These are phyloP conservation scores for Saccharomycopsis fibuligera DNA, from an alignment of 805 yeast genomes.

Conservation along the genomic window DNA sequence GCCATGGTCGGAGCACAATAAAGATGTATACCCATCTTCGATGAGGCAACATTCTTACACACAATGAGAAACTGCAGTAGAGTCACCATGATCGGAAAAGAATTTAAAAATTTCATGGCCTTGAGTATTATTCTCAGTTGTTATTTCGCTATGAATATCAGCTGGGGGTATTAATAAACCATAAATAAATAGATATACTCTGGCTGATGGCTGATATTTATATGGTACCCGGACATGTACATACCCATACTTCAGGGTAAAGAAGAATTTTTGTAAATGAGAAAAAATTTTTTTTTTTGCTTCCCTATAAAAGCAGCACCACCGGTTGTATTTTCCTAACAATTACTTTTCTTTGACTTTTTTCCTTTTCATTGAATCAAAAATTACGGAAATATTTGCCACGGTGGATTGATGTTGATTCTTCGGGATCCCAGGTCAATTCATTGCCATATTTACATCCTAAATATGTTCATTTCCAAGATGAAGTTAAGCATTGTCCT, in stretches of 20 bases:
- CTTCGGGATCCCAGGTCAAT: slow-evolving; percentile 11
- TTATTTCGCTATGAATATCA: too few relatives aligned
- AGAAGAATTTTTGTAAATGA: not conserved
- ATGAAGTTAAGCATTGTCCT: slow-evolving; percentile 11
- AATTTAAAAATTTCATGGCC: too few relatives aligned
- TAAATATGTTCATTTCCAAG: slow-evolving; percentile 21
- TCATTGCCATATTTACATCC: slow-evolving; percentile 20
- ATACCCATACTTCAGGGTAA: not conserved
- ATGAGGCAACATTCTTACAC: too few relatives aligned
- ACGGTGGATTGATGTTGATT: slow-evolving; percentile 17
- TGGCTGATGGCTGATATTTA: too few relatives aligned
- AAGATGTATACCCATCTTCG: too few relatives aligned
- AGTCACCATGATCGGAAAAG: too few relatives aligned
- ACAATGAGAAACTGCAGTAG: too few relatives aligned
- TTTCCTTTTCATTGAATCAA: slow-evolving; percentile 22
- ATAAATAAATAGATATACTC: too few relatives aligned
- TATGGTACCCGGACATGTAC: too few relatives aligned
- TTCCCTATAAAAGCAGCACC: slow-evolving; percentile 1
- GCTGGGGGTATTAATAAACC: too few relatives aligned
- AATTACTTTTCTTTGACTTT: slow-evolving; percentile 1
- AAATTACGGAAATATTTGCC: slow-evolving; percentile 21
- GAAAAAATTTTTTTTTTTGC: not conserved
- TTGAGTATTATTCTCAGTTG: too few relatives aligned
- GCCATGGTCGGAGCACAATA: too few relatives aligned
- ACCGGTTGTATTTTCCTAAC: not conserved